Base-by-base conservation (phyloP, 2,329 filamentous ascomycete species). In the Pseudocercospora fijiensis region DNA sequence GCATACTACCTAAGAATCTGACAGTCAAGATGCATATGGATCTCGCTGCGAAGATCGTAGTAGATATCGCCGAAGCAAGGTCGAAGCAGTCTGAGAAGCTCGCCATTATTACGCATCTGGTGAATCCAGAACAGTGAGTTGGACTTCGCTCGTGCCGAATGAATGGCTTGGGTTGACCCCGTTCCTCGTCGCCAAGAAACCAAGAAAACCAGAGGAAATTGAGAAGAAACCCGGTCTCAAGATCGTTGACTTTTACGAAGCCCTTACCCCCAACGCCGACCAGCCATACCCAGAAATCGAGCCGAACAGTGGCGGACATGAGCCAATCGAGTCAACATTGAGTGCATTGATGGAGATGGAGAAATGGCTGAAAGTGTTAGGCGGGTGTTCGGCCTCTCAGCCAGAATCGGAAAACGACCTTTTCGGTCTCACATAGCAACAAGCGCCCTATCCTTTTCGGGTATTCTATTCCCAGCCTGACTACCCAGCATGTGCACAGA, bases 21-120 rank as follows among this genome's bases (percentile, higher is more conserved):
- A 76, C 1, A 33, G 68, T 0, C 68, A 78, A 18, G 67, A 67
- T 82, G 1, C 80, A 80, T 0, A 74, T 80, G 26, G 80, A 83
- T 47, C 47, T 77, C 0, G 71, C 80, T 2, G 76, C 76, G 1
- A 69, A 75, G 47, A 65, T 57, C 11, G 64, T 65, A 6, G 55
- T 62, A n/a, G 70, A 72, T 4, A 66, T 72, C 18, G 56, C 70
- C 10, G 53, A 43, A 22, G 37, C 59, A 4, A 41, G 62, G 11
- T n/a, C 59, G 1, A 33, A 62, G 20, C 60, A 55, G 8, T 41
- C 43, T 5, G 61, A 69, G 27, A 63, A 63, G 26, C 33, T 71
- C 1, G 61, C 69, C 20, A 68, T 71, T 16, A 68, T 71, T 16
- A 70, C 71, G 47, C 73, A 76, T 56, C 53, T 76, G 2, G 67